Percentiles rank a stretch among this genome's conserved stretches.
These are phyloP conservation scores for Pseudotsuga menziesii DNA, from an alignment of 75 land plant genomes.

Conservation along the genomic window DNA sequence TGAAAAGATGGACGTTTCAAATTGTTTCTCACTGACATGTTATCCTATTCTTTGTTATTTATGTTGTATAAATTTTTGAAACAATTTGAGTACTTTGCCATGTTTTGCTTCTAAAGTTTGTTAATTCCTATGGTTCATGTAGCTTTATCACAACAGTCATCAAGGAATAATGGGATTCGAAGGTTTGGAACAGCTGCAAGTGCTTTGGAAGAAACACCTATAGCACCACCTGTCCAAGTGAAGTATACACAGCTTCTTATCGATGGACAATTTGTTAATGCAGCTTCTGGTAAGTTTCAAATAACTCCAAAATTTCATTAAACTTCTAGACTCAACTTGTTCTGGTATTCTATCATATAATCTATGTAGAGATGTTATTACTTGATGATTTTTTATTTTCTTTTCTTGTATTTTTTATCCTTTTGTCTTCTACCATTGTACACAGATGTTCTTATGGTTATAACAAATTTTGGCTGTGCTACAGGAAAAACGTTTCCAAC, in stretches of 20 bases:
- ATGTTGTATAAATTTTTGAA: no score
- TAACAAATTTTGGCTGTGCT: neutral
- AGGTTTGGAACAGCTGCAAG: conserved; percentile 43
- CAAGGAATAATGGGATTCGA: no score
- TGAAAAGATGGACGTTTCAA: no score
- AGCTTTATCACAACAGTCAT: no score
- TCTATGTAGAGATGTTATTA: neutral
- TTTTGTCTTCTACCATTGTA: neutral
- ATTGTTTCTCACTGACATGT: no score
- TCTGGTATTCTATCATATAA: neutral
- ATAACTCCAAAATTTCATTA: neutral
- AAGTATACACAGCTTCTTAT: conserved; percentile 69
- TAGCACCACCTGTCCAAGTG: conserved; percentile 65
- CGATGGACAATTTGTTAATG: conserved; percentile 80
- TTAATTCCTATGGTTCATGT: no score
- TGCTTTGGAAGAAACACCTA: conserved; percentile 47
- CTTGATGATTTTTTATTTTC: neutral
- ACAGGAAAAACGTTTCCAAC: conserved; percentile 73
- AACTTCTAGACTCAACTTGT: no score
- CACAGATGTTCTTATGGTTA: conserved; percentile 1
- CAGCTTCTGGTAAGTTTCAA: conserved; percentile 65
- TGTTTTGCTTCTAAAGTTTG: no score
- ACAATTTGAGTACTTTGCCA: no score
- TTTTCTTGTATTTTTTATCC: neutral
- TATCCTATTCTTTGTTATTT: no score